A percentile compares a stretch with the other conserved stretches of the same genome.
phyloP scores from a whole-genome alignment of 176 grass and related monocot genomes.

The Zea mays region DNA sequence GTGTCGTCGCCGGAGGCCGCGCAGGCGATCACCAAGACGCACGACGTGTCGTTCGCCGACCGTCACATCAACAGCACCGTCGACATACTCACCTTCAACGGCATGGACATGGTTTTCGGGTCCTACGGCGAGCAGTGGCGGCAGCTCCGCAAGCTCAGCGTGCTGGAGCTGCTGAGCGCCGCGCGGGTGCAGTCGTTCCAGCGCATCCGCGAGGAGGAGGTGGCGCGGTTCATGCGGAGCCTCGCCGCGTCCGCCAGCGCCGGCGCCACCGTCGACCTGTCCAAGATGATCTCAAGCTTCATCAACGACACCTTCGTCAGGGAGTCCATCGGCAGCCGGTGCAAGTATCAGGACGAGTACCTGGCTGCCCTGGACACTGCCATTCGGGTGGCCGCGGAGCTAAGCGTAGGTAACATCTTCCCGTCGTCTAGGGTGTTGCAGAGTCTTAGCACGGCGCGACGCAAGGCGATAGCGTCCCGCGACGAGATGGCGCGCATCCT shows the following conservation, averaged over 20 bases:
- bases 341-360: slow-evolving; percentile 26
- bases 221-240: not conserved
- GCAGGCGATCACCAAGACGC: not conserved
- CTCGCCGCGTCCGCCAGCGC: not conserved
- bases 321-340: slow-evolving; percentile 13
- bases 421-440: slow-evolving; percentile 32
- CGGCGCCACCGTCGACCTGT: not conserved
- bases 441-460: not conserved
- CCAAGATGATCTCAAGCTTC: not conserved
- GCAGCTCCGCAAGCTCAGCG: slow-evolving; percentile 33
- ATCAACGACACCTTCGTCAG: slow-evolving; percentile 19
- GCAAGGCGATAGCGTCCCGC: not conserved
- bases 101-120: slow-evolving; percentile 12
- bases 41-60: slow-evolving; percentile 14
- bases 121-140: slow-evolving; percentile 35
- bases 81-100: not conserved
- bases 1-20: slow-evolving; percentile 27
- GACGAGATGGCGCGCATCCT: not conserved
- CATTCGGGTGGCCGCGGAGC: not conserved
- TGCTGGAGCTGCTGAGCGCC: slow-evolving; percentile 25
- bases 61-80: not conserved
- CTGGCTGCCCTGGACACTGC: not conserved
- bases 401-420: slow-evolving; percentile 13
- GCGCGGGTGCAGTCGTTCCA: slow-evolving; percentile 28
- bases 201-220: slow-evolving; percentile 32